These are phyloP conservation scores for Pilobolus umbonatus DNA, from an alignment of 192 early-diverging fungal species.

Conservation along the genomic window DNA sequence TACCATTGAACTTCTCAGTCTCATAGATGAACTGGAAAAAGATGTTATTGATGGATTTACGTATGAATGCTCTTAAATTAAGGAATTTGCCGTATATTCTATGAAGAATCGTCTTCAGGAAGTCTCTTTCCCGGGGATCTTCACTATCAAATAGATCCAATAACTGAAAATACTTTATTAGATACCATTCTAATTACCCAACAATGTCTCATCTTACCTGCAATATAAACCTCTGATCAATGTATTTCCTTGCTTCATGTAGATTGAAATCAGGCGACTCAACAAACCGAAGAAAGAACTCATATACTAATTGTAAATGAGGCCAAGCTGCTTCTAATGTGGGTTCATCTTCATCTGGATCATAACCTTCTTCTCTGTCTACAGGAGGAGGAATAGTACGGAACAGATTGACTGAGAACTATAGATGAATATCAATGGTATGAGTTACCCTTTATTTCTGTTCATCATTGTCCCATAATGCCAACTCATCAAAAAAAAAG, in stretches of 20 bases:
- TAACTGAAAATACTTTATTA: constrained; percentile 53
- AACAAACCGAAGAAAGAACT: constrained; percentile 96
- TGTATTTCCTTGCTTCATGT: constrained; percentile 92
- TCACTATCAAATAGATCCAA: constrained; percentile 98
- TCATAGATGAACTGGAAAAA: constrained; percentile 99
- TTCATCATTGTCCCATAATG: too few relatives aligned
- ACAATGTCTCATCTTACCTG: constrained; percentile 50
- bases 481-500: too few relatives aligned
- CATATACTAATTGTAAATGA: constrained; percentile 96
- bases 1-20: constrained; percentile 93
- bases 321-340: constrained; percentile 97
- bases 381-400: constrained; percentile 94
- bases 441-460: background rate
- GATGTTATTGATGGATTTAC: constrained; percentile 96
- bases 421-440: constrained; percentile 1
- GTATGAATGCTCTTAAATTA: constrained; percentile 94
- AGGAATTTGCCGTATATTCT: constrained; percentile 98
- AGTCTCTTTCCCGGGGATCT: constrained; percentile 98
- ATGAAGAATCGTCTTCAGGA: constrained; percentile 96
- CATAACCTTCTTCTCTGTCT: constrained; percentile 92
- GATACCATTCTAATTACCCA: background rate
- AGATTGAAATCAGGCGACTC: constrained; percentile 98
- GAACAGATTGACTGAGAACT: constrained; percentile 95
- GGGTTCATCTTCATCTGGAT: constrained; percentile 99
- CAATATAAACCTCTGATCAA: constrained; percentile 92